Percentiles rank a stretch among this genome's conserved stretches.
These are phyloP conservation scores for Porphyridium purpureum DNA, from an alignment of 23 red algal genomes.

Conservation along the genomic window DNA sequence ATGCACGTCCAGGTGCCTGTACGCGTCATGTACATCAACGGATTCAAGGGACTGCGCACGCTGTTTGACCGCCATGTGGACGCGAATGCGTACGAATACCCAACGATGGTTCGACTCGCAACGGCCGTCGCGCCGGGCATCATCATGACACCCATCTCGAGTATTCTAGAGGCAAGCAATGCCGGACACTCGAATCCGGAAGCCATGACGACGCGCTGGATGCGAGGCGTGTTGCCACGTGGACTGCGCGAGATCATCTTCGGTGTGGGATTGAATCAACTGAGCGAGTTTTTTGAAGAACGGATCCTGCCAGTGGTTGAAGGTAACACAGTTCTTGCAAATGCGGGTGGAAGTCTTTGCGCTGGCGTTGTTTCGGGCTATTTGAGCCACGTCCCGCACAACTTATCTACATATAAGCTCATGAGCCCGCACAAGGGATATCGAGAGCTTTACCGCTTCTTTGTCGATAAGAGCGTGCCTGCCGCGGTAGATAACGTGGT, in stretches of 20 bases:
- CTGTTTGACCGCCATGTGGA: slow-evolving; percentile 23
- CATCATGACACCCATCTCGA: slow-evolving; percentile 53
- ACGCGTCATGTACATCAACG: slow-evolving; percentile 39
- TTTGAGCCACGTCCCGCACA: slow-evolving; percentile 53
- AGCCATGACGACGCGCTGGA: slow-evolving; percentile 3
- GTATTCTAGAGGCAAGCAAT: slow-evolving; percentile 53
- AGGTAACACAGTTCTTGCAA: slow-evolving; percentile 21
- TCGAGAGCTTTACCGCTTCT: slow-evolving; percentile 19
- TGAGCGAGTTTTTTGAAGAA: slow-evolving; percentile 56
- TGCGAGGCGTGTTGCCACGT: slow-evolving; percentile 24
- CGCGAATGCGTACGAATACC: slow-evolving; percentile 11
- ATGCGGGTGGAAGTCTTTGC: slow-evolving; percentile 18
- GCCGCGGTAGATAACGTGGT: slow-evolving; percentile 5
- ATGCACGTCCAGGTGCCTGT: slow-evolving; percentile 75
- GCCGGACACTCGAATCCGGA: slow-evolving; percentile 26
- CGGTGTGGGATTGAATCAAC: slow-evolving; percentile 53
- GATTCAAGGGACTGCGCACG: slow-evolving; percentile 44
- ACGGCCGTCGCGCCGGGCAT: slow-evolving; percentile 44
- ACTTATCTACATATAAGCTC: slow-evolving; percentile 41
- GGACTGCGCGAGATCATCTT: slow-evolving; percentile 39
- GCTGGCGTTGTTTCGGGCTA: slow-evolving; percentile 49
- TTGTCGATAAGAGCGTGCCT: slow-evolving; percentile 35
- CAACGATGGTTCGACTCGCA: slow-evolving; percentile 13
- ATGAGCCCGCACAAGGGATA: slow-evolving; percentile 34
- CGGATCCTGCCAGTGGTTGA: slow-evolving; percentile 8